Conservation (phyloP, 805 yeast genomes). For the Wickerhamomyces silvicola region DNA sequence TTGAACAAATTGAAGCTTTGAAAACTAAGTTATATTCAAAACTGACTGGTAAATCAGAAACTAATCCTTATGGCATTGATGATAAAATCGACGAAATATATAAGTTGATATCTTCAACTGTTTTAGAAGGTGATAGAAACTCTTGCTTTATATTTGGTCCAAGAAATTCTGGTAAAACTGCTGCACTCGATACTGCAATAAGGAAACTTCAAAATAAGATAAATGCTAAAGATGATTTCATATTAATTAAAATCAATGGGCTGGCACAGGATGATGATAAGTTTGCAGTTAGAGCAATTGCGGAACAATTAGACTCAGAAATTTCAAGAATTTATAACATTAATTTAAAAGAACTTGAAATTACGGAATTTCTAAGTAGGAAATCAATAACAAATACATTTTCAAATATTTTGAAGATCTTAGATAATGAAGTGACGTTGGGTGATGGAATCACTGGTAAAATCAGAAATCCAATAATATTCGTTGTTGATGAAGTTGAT, state of each 20-base stretch:
- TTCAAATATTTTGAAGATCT: conserved; percentile 45
- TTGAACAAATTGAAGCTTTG: not conserved
- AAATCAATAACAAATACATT: conserved; percentile 56
- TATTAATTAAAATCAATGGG: conserved; percentile 64
- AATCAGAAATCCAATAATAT: conserved; percentile 47
- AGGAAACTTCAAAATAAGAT: conserved; percentile 27
- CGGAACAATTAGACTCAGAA: conserved; percentile 65
- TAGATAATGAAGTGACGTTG: conserved; percentile 33
- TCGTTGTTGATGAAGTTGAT: conserved; percentile 83
- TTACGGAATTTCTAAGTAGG: conserved; percentile 35
- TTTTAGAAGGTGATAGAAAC: conserved; percentile 67
- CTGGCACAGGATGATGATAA: conserved; percentile 66
- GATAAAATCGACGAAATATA: conserved; percentile 42
- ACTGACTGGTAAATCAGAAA: conserved; percentile 19
- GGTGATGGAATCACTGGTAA: conserved; percentile 6
- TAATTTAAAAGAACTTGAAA: conserved; percentile 18
- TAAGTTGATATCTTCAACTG: conserved; percentile 54
- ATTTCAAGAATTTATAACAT: conserved; percentile 26
- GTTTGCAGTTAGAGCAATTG: conserved; percentile 78
- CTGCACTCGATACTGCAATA: conserved; percentile 54
- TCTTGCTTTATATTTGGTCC: conserved; percentile 81
- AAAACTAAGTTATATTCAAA: conserved; percentile 20
- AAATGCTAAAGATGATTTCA: conserved; percentile 42
- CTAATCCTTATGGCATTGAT: conserved; percentile 29
- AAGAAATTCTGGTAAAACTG: conserved; percentile 68